phyloP scores from a whole-genome alignment of 805 yeast species.

The Osmozyma mogii region DNA sequence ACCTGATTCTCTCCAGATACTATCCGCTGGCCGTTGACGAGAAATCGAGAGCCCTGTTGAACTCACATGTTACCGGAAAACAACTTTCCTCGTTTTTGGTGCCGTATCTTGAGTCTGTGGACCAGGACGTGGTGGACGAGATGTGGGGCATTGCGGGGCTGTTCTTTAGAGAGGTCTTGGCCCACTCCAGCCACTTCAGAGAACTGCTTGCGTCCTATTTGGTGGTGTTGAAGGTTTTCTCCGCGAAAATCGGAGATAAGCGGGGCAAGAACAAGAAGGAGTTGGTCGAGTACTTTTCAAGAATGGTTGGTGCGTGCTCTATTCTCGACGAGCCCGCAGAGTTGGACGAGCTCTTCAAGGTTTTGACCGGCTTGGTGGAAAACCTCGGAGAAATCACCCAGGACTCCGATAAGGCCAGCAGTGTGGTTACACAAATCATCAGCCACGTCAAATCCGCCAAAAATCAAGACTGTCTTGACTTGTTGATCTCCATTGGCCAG shows the following conservation, averaged over 20 bases:
- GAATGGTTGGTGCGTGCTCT: conserved; percentile 10
- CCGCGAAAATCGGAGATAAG: conserved; percentile 54
- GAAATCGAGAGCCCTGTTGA: conserved; percentile 37
- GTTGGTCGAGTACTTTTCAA: conserved; percentile 30
- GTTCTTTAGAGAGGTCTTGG: conserved; percentile 53
- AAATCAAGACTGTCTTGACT: conserved; percentile 39
- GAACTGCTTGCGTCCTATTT: conserved; percentile 46
- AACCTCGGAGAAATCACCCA: conserved; percentile 34
- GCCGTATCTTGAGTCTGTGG: conserved; percentile 57
- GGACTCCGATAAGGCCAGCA: conserved; percentile 55
- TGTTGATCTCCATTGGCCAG: conserved; percentile 35
- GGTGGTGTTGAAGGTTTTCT: conserved; percentile 42
- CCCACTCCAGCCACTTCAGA: conserved; percentile 41
- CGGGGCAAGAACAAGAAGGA: conserved; percentile 56
- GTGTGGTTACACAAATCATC: conserved; percentile 44
- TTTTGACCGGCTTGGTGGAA: conserved; percentile 24
- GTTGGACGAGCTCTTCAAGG: conserved; percentile 29
- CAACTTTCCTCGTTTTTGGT: conserved; percentile 47
- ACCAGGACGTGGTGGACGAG: conserved; percentile 72
- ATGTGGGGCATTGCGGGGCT: conserved; percentile 53
- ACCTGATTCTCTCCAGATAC: conserved; percentile 44
- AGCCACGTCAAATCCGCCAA: conserved; percentile 47
- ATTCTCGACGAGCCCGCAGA: conserved; percentile 8
- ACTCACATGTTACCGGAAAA: conserved; percentile 37
- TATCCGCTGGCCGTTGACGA: conserved; percentile 24